Evolutionary conservation across 2,329 filamentous ascomycete species (phyloP).

Genomic region (Paraconiothyrium sp.): DNA sequence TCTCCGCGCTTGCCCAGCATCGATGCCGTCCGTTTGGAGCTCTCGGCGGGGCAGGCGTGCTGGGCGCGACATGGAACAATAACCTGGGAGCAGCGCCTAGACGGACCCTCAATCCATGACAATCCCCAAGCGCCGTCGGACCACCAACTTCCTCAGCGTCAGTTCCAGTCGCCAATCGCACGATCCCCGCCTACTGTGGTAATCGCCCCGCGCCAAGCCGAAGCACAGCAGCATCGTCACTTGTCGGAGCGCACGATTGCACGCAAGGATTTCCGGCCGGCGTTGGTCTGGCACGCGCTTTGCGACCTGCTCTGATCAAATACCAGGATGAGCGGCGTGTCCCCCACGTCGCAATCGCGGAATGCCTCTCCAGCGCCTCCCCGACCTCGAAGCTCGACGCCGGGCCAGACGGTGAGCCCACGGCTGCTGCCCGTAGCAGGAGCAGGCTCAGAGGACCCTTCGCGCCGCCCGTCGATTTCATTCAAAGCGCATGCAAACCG

Average conservation of each 20-base stretch:
- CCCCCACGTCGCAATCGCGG: constrained; percentile 42
- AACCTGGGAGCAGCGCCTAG: neutral
- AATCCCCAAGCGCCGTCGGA: neutral
- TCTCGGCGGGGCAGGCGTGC: constrained; percentile 12
- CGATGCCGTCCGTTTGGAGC: constrained; percentile 8
- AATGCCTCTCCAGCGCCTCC: constrained; percentile 38
- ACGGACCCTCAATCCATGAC: constrained; percentile 5
- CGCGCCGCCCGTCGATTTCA: constrained; percentile 50
- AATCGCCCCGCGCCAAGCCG: constrained; percentile 13
- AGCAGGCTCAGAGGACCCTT: constrained; percentile 34
- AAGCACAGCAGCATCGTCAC: constrained; percentile 17
- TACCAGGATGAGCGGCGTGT: constrained; percentile 44
- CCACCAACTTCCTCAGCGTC: constrained; percentile 6
- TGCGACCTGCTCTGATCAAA: constrained; percentile 20
- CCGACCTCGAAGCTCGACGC: constrained; percentile 22
- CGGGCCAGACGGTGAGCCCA: constrained; percentile 36
- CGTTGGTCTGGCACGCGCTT: constrained; percentile 30
- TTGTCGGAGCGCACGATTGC: constrained; percentile 14
- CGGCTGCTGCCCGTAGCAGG: constrained; percentile 34
- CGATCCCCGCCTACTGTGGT: neutral
- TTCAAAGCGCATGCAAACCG: constrained; percentile 47
- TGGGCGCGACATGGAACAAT: constrained; percentile 9
- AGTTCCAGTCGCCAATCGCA: constrained; percentile 7
- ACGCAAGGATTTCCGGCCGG: constrained; percentile 15
- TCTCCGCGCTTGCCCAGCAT: constrained; percentile 7